phyloP scores from a whole-genome alignment of 2,329 filamentous ascomycete species.

The Pseudopithomyces maydicus region DNA sequence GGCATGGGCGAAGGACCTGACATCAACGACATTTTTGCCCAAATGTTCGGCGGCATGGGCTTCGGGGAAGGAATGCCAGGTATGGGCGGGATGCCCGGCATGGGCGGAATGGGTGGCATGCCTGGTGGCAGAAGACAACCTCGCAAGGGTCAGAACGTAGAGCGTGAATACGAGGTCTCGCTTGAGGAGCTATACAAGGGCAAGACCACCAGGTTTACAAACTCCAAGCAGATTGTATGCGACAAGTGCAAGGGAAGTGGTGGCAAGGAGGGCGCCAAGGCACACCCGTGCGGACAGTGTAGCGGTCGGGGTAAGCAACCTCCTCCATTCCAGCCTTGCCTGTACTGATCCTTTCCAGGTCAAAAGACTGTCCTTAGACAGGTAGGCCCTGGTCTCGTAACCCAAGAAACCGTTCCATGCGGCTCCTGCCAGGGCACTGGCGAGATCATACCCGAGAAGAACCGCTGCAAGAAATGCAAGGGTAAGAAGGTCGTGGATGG shows the following conservation, averaged over 20 bases:
- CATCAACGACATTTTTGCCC: conserved; percentile 87
- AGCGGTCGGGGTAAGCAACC: conserved; percentile 67
- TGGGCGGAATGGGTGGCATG: conserved; percentile 55
- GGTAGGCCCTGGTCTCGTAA: conserved; percentile 83
- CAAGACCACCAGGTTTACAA: conserved; percentile 95
- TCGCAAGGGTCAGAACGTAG: conserved; percentile 78
- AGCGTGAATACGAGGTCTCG: conserved; percentile 88
- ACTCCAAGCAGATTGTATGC: conserved; percentile 92
- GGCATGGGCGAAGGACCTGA: conserved; percentile 71
- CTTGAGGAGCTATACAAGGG: conserved; percentile 98
- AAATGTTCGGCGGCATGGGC: conserved; percentile 76
- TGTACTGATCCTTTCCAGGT: conserved; percentile 51
- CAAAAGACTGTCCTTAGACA: conserved; percentile 77
- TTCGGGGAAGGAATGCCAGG: conserved; percentile 56
- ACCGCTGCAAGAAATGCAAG: conserved; percentile 99
- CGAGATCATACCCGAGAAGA: conserved; percentile 89
- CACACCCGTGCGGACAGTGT: conserved; percentile 81
- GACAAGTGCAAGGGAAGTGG: conserved; percentile 84
- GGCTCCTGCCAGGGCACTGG: conserved; percentile 85
- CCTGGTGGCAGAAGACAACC: conserved; percentile 59
- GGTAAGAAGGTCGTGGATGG: conserved; percentile 84
- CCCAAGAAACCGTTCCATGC: conserved; percentile 79
- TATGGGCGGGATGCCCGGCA: conserved; percentile 62
- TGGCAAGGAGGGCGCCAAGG: conserved; percentile 89
- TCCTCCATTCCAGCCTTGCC: not conserved